These are phyloP conservation scores for Litsea cubeba DNA, from an alignment of 164 flowering plant species.

Conservation along the genomic window DNA sequence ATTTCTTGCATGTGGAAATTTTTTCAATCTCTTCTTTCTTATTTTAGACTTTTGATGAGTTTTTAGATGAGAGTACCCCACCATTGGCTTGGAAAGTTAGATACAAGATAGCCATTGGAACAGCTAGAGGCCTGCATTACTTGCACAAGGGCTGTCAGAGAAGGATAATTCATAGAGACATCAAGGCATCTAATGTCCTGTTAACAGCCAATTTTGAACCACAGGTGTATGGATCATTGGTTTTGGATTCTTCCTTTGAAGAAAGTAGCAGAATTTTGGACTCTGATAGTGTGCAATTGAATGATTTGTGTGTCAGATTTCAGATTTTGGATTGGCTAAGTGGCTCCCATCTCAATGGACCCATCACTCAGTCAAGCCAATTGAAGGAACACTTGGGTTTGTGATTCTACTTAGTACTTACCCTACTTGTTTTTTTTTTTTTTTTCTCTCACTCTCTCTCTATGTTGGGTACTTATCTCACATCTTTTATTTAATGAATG, in stretches of 20 bases:
- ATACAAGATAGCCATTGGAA: slow-evolving; percentile 67
- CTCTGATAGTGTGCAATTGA: too few species aligned
- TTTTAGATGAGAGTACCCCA: slow-evolving; percentile 50
- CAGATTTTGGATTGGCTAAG: slow-evolving; percentile 92
- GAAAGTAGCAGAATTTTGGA: too few species aligned
- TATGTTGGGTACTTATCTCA: neutral
- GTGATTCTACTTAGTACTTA: neutral
- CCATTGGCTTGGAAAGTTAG: slow-evolving; percentile 67
- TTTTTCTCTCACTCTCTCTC: too few species aligned
- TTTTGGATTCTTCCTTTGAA: too few species aligned
- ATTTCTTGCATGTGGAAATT: neutral
- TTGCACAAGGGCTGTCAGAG: slow-evolving; percentile 89
- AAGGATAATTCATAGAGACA: slow-evolving; percentile 87
- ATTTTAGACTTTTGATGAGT: neutral
- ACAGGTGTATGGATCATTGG: slow-evolving; percentile 35
- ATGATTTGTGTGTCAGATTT: slow-evolving; percentile 40
- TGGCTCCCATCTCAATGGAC: slow-evolving; percentile 97
- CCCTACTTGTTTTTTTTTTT: neutral
- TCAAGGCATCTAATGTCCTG: slow-evolving; percentile 77
- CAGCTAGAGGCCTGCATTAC: slow-evolving; percentile 74
- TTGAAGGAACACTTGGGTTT: slow-evolving; percentile 96
- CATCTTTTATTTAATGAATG: too few species aligned
- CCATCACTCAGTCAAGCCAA: slow-evolving; percentile 83
- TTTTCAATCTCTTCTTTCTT: neutral
- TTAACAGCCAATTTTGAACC: slow-evolving; percentile 79